A percentile compares a stretch with the other conserved stretches of the same genome.
Evolutionary conservation across 352 stramenopile genomes (phyloP).

Genomic region (Poterioochromonas sp.): DNA sequence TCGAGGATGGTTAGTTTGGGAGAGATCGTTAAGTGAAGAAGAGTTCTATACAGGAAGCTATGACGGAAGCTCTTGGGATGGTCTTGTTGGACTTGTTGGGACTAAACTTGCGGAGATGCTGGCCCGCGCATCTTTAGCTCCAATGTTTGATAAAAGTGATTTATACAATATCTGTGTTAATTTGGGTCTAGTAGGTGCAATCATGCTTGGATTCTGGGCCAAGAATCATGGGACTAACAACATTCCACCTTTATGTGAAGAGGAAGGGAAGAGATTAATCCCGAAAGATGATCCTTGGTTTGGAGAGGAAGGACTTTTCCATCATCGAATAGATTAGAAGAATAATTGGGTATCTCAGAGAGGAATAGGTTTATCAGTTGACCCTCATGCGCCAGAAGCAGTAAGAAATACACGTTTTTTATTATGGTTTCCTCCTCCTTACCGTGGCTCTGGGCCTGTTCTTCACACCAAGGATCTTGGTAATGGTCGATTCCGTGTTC

Average conservation of each 20-base stretch:
- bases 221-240: slow-evolving; percentile 14
- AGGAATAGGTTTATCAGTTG: slow-evolving; percentile 14
- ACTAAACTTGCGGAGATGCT: slow-evolving; percentile 11
- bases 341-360: slow-evolving; percentile 14
- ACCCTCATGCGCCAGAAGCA: too few relatives aligned
- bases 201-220: slow-evolving; percentile 8
- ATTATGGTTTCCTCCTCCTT: too few relatives aligned
- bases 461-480: too few relatives aligned
- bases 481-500: too few relatives aligned
- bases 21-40: slow-evolving; percentile 9
- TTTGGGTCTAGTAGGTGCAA: slow-evolving; percentile 11
- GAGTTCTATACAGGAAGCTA: slow-evolving; percentile 13
- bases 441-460: too few relatives aligned
- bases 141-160: slow-evolving; percentile 17
- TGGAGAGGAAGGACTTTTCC: slow-evolving; percentile 10
- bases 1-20: slow-evolving; percentile 10
- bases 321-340: slow-evolving; percentile 15
- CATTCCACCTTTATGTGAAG: slow-evolving; percentile 13
- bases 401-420: too few relatives aligned
- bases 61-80: slow-evolving; percentile 8
- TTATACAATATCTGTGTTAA: slow-evolving; percentile 18
- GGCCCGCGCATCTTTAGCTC: slow-evolving; percentile 5
- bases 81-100: slow-evolving; percentile 10
- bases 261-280: slow-evolving; percentile 13
- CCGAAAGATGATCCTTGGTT: slow-evolving; percentile 11